phyloP scores from a whole-genome alignment of 257 asterid species.

The Solanum boliviense region DNA sequence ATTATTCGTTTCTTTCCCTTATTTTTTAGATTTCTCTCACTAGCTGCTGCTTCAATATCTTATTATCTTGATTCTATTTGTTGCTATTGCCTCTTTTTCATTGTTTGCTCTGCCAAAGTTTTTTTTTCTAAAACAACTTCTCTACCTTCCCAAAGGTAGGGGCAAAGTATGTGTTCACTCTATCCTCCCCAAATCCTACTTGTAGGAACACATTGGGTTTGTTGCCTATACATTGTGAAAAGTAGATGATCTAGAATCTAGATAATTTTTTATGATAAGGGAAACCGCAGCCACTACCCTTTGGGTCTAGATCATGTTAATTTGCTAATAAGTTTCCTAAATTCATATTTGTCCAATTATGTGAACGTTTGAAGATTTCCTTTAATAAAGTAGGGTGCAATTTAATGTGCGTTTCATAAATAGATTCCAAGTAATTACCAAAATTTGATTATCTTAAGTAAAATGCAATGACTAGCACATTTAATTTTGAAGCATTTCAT shows the following conservation, averaged over 20 bases:
- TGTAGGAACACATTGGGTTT: neutral
- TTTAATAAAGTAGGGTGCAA: neutral
- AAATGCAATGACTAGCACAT: neutral
- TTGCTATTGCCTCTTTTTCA: neutral
- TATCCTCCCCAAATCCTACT: neutral
- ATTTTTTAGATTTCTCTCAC: neutral
- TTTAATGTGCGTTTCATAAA: neutral
- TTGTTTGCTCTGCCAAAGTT: neutral
- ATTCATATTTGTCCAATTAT: neutral
- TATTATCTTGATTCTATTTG: neutral
- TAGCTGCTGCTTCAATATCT: neutral
- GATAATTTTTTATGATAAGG: neutral
- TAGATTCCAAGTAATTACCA: neutral
- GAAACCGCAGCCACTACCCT: too few species aligned
- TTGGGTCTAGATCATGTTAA: neutral
- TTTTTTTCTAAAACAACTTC: neutral
- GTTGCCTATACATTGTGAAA: neutral
- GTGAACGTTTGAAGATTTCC: neutral
- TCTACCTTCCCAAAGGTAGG: neutral
- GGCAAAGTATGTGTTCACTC: neutral
- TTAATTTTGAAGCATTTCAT: neutral
- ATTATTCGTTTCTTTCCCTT: neutral
- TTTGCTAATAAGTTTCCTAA: neutral
- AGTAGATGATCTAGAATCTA: neutral
- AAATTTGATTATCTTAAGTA: neutral